Evolutionary conservation across 495 filamentous ascomycete genomes (phyloP).

Genomic region (Collariella sp.): DNA sequence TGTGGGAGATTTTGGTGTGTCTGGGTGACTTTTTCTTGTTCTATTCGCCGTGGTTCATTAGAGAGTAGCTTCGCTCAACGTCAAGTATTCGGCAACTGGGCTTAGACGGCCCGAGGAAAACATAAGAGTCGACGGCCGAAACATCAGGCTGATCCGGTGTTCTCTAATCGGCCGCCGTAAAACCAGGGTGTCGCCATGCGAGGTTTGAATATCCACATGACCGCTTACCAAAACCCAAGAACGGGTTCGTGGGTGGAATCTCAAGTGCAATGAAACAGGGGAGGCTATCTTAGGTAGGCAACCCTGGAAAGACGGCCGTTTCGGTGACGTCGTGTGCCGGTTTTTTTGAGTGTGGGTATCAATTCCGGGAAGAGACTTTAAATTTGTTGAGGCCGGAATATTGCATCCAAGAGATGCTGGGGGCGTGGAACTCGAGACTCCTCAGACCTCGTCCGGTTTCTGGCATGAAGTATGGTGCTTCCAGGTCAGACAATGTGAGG

Average conservation of each 20-base stretch:
- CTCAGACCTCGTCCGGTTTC: no score
- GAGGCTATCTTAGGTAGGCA: no score
- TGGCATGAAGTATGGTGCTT: no score
- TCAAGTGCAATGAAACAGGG: neutral
- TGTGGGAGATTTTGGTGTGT: no score
- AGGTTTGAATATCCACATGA: neutral
- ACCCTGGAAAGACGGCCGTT: constrained; percentile 3
- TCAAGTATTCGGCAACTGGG: no score
- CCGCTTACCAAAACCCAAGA: neutral
- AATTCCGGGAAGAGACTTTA: no score
- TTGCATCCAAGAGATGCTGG: neutral
- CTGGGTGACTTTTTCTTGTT: no score
- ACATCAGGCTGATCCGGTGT: neutral
- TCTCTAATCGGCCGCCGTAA: neutral
- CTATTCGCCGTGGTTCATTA: no score
- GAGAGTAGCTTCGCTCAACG: no score
- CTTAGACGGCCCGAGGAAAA: no score
- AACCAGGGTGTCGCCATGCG: no score
- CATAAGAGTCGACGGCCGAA: neutral
- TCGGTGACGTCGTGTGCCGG: constrained; percentile 11
- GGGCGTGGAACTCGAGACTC: neutral
- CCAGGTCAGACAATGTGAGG: no score
- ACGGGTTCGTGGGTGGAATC: neutral
- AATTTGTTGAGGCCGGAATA: neutral
- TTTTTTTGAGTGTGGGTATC: neutral